These are phyloP conservation scores for Aspergillus hiratsukae DNA, from an alignment of 2,329 filamentous ascomycete genomes.

Conservation along the genomic window DNA sequence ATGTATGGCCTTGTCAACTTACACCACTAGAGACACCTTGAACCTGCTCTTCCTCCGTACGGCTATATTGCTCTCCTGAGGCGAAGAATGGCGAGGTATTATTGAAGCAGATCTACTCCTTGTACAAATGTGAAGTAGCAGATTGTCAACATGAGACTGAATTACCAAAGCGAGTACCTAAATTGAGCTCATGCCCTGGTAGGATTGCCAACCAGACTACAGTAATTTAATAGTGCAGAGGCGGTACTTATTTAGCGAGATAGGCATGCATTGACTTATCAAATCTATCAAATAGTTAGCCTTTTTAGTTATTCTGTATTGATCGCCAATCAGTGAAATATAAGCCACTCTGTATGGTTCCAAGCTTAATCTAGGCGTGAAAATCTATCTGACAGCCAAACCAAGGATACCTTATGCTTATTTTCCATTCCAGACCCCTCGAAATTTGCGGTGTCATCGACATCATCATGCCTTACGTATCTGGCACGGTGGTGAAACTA, in stretches of 20 bases:
- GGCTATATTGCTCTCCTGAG: not conserved
- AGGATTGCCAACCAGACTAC: no score
- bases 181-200: not conserved
- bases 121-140: not conserved
- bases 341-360: not conserved
- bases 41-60: not conserved
- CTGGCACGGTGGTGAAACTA: not conserved
- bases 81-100: not conserved
- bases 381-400: not conserved
- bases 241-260: not conserved
- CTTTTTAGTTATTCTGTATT: not conserved
- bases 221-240: not conserved
- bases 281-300: not conserved
- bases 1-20: not conserved
- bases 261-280: not conserved
- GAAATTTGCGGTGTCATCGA: not conserved
- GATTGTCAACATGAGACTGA: not conserved
- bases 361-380: not conserved
- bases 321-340: not conserved
- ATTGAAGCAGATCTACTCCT: not conserved
- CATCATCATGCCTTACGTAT: not conserved
- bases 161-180: not conserved
- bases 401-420: not conserved
- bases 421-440: not conserved
- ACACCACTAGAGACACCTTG: not conserved